phyloP scores from a whole-genome alignment of 495 filamentous ascomycete species.

The Aspergillus bertholletiae region DNA sequence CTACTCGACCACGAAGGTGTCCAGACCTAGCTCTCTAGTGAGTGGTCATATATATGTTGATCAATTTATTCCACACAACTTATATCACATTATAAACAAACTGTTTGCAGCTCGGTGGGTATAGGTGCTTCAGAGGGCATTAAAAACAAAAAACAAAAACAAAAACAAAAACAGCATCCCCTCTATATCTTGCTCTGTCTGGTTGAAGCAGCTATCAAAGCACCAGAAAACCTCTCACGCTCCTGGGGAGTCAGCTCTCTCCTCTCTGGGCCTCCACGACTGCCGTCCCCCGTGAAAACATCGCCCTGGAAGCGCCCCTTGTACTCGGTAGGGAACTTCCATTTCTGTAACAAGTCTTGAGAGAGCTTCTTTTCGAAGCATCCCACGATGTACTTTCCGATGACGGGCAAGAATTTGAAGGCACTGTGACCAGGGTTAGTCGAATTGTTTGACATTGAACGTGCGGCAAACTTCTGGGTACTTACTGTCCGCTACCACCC shows the following conservation, averaged over 20 bases:
- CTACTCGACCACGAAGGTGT: no score
- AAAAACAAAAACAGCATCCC: no score
- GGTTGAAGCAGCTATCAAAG: slow-evolving; percentile 14
- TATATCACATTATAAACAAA: neutral
- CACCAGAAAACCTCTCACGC: slow-evolving; percentile 11
- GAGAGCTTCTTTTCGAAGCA: slow-evolving; percentile 33
- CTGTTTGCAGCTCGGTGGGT: neutral
- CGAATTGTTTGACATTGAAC: no score
- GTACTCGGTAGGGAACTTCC: slow-evolving; percentile 31
- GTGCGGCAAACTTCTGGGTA: no score
- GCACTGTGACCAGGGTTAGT: slow-evolving; percentile 17
- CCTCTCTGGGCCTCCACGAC: slow-evolving; percentile 28
- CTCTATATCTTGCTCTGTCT: slow-evolving; percentile 26
- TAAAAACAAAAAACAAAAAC: no score
- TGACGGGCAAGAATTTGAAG: slow-evolving; percentile 48
- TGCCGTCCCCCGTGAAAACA: slow-evolving; percentile 28
- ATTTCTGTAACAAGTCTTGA: slow-evolving; percentile 32
- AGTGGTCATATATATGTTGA: no score
- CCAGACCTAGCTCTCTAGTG: neutral
- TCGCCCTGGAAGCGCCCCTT: slow-evolving; percentile 20
- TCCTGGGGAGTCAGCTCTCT: slow-evolving; percentile 26
- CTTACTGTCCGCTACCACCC: slow-evolving; percentile 70
- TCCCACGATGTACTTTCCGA: slow-evolving; percentile 42
- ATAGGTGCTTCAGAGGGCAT: neutral
- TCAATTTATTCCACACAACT: no score